Evolutionary conservation across 2,329 filamentous ascomycete species (phyloP), one percentile per base, ranked within the genome.

Genomic region (Penicillium glabrum): DNA sequence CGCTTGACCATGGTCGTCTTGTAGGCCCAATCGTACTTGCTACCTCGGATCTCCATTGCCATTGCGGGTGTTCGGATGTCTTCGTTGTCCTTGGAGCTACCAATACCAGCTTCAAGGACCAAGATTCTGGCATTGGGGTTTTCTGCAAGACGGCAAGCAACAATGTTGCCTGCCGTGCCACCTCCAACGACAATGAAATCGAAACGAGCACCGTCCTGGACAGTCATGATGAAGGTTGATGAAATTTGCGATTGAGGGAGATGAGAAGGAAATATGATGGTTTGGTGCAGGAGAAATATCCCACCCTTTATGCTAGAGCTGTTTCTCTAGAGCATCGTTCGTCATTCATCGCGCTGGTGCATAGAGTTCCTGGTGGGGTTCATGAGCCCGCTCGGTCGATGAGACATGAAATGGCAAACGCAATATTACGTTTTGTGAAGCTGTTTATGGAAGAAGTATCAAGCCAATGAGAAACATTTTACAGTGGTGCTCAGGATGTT

Each of bases 1-100:
- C 67, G 67, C 46, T 85, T 79, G 66, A 87, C 79, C 72, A 87
- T 80, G 29, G 82, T 85, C 2, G 82, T 83, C 74, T 87, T 86
- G 71, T 85, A 87, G 0, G 75, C 75, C 83, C 83, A 86, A 69
- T 87, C 84, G 62, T 85, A 79, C 63, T 84, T 69, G 66, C 80
- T 82, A 33, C 77, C 78, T 19, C 83, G 80, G 1, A 86, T 77
- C 3, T 80, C 76, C 62, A 87, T 82, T 26, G 84, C 84, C 8
- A 74, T 70, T 2, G 81, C 79, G 1, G 84, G 84, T 1, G 84
- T 86, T 5, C 76, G 81, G 68, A 87, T 86, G 11, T 79, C 76
- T 6, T 79, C 75, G 26, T 83, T 66, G n/a, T 83, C 72, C 23
- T 75, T 68, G 0, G 83, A 76, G 62, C 83, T 81, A 56, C 75